Evolutionary conservation across 2,329 filamentous ascomycete genomes (phyloP).

Genomic region (Pseudocercospora musae): DNA sequence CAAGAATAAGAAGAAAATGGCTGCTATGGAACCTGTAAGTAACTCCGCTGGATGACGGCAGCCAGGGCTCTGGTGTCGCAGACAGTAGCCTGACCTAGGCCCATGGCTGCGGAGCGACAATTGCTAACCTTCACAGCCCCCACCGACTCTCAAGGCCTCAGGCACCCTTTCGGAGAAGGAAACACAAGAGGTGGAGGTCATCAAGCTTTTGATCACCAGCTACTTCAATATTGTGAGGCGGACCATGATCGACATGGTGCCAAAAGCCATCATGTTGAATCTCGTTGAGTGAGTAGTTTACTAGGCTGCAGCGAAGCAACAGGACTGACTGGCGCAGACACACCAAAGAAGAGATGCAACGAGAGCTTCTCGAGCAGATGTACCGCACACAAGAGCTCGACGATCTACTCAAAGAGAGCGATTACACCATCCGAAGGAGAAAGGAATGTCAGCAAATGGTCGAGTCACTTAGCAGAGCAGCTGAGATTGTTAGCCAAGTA

Average conservation of each 20-base stretch:
- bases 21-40: slow-evolving; percentile 82
- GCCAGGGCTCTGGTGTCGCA: not conserved
- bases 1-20: slow-evolving; percentile 99
- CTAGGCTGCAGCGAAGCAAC: too few species aligned
- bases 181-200: slow-evolving; percentile 93
- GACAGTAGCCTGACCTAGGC: not conserved
- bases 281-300: slow-evolving; percentile 93
- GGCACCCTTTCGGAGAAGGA: slow-evolving; percentile 92
- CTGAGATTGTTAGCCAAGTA: slow-evolving; percentile 88
- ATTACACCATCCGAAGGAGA: slow-evolving; percentile 88
- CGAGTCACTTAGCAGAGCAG: slow-evolving; percentile 75
- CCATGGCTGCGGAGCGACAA: not conserved
- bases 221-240: slow-evolving; percentile 98
- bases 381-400: slow-evolving; percentile 89
- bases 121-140: not conserved
- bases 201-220: slow-evolving; percentile 92
- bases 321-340: too few species aligned
- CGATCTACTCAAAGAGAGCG: slow-evolving; percentile 93
- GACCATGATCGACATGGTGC: slow-evolving; percentile 99
- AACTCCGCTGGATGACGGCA: not conserved
- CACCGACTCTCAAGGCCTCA: slow-evolving; percentile 55
- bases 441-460: slow-evolving; percentile 99
- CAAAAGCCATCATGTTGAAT: slow-evolving; percentile 97
- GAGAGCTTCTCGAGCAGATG: slow-evolving; percentile 94
- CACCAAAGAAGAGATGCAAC: slow-evolving; percentile 98